Evolutionary conservation across 208 protist species (phyloP).

Genomic region (Perkinsela sp.): DNA sequence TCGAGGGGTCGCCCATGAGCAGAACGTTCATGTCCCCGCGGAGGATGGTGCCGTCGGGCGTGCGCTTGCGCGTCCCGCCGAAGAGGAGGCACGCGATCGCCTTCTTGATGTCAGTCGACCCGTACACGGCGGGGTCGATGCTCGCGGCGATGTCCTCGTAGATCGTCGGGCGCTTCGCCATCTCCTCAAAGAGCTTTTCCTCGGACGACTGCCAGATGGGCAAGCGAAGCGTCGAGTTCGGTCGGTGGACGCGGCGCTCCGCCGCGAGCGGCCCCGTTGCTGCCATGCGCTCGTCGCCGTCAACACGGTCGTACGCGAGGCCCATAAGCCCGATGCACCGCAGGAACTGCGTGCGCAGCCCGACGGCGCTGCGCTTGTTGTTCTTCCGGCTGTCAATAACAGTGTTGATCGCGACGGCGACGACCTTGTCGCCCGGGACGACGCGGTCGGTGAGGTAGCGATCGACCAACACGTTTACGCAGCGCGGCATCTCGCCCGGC

Average conservation of each 20-base stretch:
- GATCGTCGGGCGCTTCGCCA: slow-evolving; percentile 40
- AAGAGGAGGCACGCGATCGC: slow-evolving; percentile 85
- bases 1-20: slow-evolving; percentile 94
- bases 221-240: background rate
- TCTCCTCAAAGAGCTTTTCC: slow-evolving; percentile 56
- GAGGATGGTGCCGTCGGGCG: slow-evolving; percentile 78
- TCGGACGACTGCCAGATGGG: slow-evolving; percentile 46
- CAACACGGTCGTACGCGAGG: slow-evolving; percentile 7
- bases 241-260: slow-evolving; percentile 4
- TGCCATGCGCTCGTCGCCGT: background rate
- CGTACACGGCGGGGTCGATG: slow-evolving; percentile 92
- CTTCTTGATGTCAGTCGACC: slow-evolving; percentile 85
- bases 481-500: slow-evolving; percentile 65
- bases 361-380: slow-evolving; percentile 16
- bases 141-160: slow-evolving; percentile 73
- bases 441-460: slow-evolving; percentile 66
- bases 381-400: slow-evolving; percentile 42
- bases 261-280: slow-evolving; percentile 16
- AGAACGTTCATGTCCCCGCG: slow-evolving; percentile 98
- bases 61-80: slow-evolving; percentile 80
- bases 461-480: slow-evolving; percentile 54
- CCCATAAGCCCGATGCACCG: slow-evolving; percentile 56
- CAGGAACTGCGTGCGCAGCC: slow-evolving; percentile 60
- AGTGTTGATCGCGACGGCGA: slow-evolving; percentile 58
- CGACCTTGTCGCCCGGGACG: slow-evolving; percentile 82